Evolutionary conservation across 1,284 basidiomycete genomes (phyloP).

Genomic region (Psilocybe mexicana): DNA sequence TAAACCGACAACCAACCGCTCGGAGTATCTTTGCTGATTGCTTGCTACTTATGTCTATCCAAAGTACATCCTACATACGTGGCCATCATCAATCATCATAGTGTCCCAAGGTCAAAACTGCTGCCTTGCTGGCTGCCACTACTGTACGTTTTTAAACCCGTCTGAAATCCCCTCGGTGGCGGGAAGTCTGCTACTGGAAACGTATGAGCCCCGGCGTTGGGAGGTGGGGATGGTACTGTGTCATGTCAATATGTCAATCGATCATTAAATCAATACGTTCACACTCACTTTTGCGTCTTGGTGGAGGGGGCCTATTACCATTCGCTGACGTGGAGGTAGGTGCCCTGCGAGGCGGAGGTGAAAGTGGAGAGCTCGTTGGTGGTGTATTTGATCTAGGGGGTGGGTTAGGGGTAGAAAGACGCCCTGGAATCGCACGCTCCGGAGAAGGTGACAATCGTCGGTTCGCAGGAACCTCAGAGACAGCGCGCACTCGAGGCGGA

Average conservation of each 20-base stretch:
- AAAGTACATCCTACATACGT: neutral
- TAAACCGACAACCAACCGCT: constrained; percentile 22
- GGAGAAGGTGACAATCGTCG: constrained; percentile 23
- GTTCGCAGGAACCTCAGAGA: constrained; percentile 28
- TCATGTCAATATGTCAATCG: constrained; percentile 11
- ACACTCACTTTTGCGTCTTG: constrained; percentile 54
- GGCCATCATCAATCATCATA: constrained; percentile 24
- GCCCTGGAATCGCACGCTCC: constrained; percentile 28
- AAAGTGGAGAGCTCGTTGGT: constrained; percentile 21
- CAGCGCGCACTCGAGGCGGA: constrained; percentile 40
- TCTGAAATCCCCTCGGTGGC: constrained; percentile 65
- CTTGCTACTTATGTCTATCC: neutral
- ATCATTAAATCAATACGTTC: constrained; percentile 11
- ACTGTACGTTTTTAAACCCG: constrained; percentile 51
- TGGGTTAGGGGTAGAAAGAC: constrained; percentile 30
- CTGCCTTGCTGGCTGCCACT: constrained; percentile 68
- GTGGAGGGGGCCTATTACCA: constrained; percentile 33
- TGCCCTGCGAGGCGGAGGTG: constrained; percentile 24
- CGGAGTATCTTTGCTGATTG: constrained; percentile 18
- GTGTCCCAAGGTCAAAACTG: constrained; percentile 60
- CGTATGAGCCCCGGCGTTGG: constrained; percentile 63
- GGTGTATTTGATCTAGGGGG: constrained; percentile 27
- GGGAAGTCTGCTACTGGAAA: constrained; percentile 77
- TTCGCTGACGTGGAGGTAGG: constrained; percentile 25
- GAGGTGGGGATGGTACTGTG: constrained; percentile 74